Evolutionary conservation across 371 early-diverging fungal genomes (phyloP), one percentile per base, ranked within the genome.

Genomic region (Saksenaea oblongispora): DNA sequence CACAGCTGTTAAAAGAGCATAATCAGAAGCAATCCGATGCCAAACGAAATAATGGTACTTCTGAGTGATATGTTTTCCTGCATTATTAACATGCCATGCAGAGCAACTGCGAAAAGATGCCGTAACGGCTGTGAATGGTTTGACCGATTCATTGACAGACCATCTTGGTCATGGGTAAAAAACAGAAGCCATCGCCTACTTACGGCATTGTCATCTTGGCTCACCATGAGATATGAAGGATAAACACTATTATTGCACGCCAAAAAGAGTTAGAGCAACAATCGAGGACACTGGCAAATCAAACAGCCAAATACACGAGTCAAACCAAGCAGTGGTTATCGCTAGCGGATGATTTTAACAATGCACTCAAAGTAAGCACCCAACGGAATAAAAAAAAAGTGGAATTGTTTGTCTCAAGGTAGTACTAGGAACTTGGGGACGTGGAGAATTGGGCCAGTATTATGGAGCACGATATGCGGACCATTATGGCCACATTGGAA

Each of bases 381-480:
- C n/a, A n/a, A n/a, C 15, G 47, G n/a, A 61, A 11, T 15, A 24
- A 31, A 15, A 26, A 27, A 55, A 9, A 10, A 24, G 14, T 58
- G 13, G n/a, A 27, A 41, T 9, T 35, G n/a, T 36, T 47, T 17
- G 22, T 24, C 62, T 54, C 31, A 26, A 34, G 4, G 7, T 18
- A 47, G 26, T 0, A 10, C 28, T 71, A 89, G 87, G 91, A 91
- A 66, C 77, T 93, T 8, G 94, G 94, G 22, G 91, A 92, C 69
- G 87, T 92, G n/a, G 78, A 86, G 62, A 90, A 90, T 67, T 93
- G 94, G 94, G 89, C 90, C 0, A 74, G 78, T 34, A 85, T 87
- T 14, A 71, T 66, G 66, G 67, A 71, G 34, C 61, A 67, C 18
- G 67, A 71, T 64, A 71, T 71, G 71, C 34, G 62, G 22, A 62